Evolutionary conservation across 345 rosid genomes (phyloP).

Genomic region (Noccaea bulbosa): DNA sequence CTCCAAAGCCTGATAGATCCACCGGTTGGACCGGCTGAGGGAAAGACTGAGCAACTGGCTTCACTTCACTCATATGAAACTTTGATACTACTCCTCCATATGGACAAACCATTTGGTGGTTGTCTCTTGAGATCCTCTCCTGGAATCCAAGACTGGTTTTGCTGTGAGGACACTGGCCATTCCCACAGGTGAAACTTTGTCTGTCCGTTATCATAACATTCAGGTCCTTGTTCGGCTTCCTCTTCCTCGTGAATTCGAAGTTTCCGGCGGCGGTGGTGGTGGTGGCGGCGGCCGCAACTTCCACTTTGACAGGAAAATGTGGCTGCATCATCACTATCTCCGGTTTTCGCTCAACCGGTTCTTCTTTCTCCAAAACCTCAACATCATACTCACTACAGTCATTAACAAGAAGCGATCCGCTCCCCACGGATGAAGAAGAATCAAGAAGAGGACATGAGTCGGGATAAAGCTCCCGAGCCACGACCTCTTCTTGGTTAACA

Average conservation of each 20-base stretch:
- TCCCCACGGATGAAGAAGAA: slow-evolving; percentile 47
- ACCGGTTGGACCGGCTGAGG: slow-evolving; percentile 44
- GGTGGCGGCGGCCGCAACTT: slow-evolving; percentile 36
- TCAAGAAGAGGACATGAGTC: slow-evolving; percentile 51
- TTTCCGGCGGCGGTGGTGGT: slow-evolving; percentile 32
- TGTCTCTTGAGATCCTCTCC: slow-evolving; percentile 66
- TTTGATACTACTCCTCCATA: slow-evolving; percentile 47
- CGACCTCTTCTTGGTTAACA: slow-evolving; percentile 70
- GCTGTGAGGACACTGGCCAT: slow-evolving; percentile 59
- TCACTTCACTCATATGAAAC: slow-evolving; percentile 45
- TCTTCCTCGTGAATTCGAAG: slow-evolving; percentile 52
- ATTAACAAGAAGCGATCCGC: slow-evolving; percentile 54
- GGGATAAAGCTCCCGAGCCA: slow-evolving; percentile 68
- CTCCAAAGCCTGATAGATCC: slow-evolving; percentile 51
- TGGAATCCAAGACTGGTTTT: slow-evolving; percentile 56
- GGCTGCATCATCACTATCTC: slow-evolving; percentile 41
- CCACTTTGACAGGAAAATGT: slow-evolving; percentile 61
- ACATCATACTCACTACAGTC: slow-evolving; percentile 78
- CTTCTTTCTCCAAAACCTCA: slow-evolving; percentile 56
- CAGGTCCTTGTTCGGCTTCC: slow-evolving; percentile 55
- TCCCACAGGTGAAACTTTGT: slow-evolving; percentile 57
- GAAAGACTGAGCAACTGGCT: slow-evolving; percentile 38
- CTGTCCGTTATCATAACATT: slow-evolving; percentile 44
- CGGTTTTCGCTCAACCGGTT: slow-evolving; percentile 51
- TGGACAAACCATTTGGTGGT: slow-evolving; percentile 69